Evolutionary conservation across 257 asterid species (phyloP).

Genomic region (Nicotiana obtusifolia): DNA sequence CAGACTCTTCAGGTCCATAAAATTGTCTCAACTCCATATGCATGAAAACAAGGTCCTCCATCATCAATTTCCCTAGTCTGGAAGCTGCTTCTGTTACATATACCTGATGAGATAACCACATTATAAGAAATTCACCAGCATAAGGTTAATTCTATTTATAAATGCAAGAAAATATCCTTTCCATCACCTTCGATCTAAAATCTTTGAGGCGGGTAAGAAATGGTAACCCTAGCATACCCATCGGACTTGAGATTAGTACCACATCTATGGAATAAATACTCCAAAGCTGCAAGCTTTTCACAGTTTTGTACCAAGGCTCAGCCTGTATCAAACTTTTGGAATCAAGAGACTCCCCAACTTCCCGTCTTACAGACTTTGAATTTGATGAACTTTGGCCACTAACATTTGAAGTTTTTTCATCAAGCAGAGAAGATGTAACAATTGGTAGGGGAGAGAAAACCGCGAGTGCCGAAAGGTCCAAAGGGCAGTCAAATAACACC

Average conservation of each 20-base stretch:
- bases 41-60: constrained; percentile 82
- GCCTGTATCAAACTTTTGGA: constrained; percentile 48
- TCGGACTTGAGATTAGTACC: constrained; percentile 67
- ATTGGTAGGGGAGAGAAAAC: constrained; percentile 57
- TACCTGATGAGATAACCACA: constrained; percentile 39
- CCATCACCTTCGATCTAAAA: constrained; percentile 66
- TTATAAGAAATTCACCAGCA: constrained; percentile 5
- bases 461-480: constrained; percentile 72
- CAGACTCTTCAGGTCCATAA: constrained; percentile 62
- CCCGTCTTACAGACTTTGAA: constrained; percentile 20
- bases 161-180: constrained; percentile 6
- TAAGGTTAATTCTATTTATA: constrained; percentile 1
- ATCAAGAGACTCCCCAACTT: constrained; percentile 28
- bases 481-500: constrained; percentile 68
- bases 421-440: constrained; percentile 18
- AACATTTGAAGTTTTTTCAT: constrained; percentile 8
- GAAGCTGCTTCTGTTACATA: constrained; percentile 81
- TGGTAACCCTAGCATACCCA: constrained; percentile 82
- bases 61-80: constrained; percentile 66
- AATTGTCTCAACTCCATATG: constrained; percentile 61
- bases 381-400: constrained; percentile 18
- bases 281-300: constrained; percentile 53
- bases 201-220: constrained; percentile 56
- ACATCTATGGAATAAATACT: constrained; percentile 56
- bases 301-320: constrained; percentile 59